phyloP scores from a whole-genome alignment of 2,329 filamentous ascomycete genomes.

The Colletotrichum sp. region DNA sequence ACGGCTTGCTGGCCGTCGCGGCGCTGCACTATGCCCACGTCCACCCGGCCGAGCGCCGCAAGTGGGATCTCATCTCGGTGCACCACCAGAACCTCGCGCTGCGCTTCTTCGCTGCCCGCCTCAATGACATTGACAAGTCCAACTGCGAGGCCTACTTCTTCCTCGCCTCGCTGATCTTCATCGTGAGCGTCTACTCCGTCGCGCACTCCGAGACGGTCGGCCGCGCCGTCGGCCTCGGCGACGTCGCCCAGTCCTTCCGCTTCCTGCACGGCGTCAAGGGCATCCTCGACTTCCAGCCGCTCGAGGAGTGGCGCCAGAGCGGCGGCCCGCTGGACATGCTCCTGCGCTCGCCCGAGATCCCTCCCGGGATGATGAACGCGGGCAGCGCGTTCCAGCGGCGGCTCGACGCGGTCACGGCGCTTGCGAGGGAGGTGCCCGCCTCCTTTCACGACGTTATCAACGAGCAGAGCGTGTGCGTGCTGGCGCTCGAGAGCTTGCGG shows the following conservation, averaged over 20 bases:
- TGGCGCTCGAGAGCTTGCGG: constrained; percentile 22
- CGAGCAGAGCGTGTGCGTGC: constrained; percentile 11
- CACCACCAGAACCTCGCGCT: constrained; percentile 37
- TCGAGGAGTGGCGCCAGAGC: constrained; percentile 25
- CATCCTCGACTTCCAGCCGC: constrained; percentile 31
- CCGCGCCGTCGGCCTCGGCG: constrained; percentile 27
- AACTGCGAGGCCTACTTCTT: constrained; percentile 37
- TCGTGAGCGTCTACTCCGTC: constrained; percentile 35
- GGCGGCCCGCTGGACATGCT: constrained; percentile 21
- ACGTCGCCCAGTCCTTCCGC: constrained; percentile 35
- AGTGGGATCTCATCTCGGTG: constrained; percentile 31
- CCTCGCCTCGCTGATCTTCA: constrained; percentile 34
- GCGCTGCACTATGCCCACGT: constrained; percentile 34
- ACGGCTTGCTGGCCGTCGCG: constrained; percentile 35
- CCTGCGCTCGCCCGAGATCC: background rate
- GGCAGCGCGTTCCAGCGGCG: background rate
- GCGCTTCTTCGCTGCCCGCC: constrained; percentile 29
- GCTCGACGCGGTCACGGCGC: constrained; percentile 14
- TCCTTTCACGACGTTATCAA: constrained; percentile 6
- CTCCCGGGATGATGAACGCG: background rate
- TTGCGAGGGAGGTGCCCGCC: constrained; percentile 14
- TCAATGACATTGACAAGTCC: constrained; percentile 30
- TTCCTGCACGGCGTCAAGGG: constrained; percentile 34
- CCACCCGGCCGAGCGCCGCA: constrained; percentile 24
- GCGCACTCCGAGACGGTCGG: constrained; percentile 2